A percentile compares a stretch with the other conserved stretches of the same genome.
Conservation (phyloP, 2,329 filamentous ascomycete genomes). For the Lithohypha guttulata region DNA sequence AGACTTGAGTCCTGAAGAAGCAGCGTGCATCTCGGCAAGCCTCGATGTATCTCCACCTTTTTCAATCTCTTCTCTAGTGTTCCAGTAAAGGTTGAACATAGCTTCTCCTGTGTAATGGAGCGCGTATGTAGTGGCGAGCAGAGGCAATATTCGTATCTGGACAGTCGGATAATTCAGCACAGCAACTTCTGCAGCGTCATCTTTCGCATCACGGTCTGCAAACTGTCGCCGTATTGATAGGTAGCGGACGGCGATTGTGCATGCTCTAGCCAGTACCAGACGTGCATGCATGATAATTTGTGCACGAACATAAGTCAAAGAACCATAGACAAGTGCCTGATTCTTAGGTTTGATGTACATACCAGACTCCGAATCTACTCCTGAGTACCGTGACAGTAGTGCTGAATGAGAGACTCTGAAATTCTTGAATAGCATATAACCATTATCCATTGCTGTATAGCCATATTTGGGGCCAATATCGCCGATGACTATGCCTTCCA, state of each 20-base stretch:
- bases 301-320: conserved; percentile 37
- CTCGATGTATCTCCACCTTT: conserved; percentile 38
- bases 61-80: conserved; percentile 37
- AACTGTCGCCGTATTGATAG: conserved; percentile 41
- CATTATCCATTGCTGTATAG: conserved; percentile 44
- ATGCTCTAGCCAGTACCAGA: conserved; percentile 42
- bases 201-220: conserved; percentile 36
- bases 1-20: conserved; percentile 45
- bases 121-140: conserved; percentile 43
- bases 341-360: conserved; percentile 37
- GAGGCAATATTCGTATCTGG: conserved; percentile 43
- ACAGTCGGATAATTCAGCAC: conserved; percentile 46
- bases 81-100: conserved; percentile 41
- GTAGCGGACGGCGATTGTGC: conserved; percentile 44
- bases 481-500: conserved; percentile 41
- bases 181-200: conserved; percentile 31
- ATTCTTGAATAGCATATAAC: conserved; percentile 43
- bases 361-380: conserved; percentile 37
- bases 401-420: conserved; percentile 38
- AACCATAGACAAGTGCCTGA: conserved; percentile 41
- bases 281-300: conserved; percentile 36
- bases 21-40: conserved; percentile 42
- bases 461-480: conserved; percentile 48
- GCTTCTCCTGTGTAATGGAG: conserved; percentile 35
- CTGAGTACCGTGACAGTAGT: conserved; percentile 40